Base-by-base conservation (phyloP, 495 filamentous ascomycete species). In the Aspergillus sclerotioniger region DNA sequence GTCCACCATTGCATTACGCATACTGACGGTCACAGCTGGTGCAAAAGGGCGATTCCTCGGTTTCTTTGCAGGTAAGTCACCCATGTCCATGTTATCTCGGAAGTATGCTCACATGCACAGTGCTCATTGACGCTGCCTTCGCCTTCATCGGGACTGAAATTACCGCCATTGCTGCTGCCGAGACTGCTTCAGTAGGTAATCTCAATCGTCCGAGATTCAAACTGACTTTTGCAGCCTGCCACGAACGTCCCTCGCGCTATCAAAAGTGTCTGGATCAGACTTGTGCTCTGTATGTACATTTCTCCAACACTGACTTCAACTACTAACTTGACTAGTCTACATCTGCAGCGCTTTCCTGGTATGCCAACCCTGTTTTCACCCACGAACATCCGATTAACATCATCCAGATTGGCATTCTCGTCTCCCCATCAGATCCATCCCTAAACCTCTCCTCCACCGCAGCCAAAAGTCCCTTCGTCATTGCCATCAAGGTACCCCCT, bases 41-140 rank as follows among this genome's bases (percentile, higher is more conserved):
- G 62, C 56, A 10, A 65, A 59, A 16, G 58, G 59, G 1, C 56
- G 56, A 2, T 59, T 63, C 21, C 57, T 63, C n/a, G 61, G 61
- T 15, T 59, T 63, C 31, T 60, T 60, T 51, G 59, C 53, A 29
- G 61, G 61, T 59, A 51, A 13, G 53, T 13, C 49, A 33, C 33
- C n/a, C n/a, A n/a, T n/a, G n/a, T n/a, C n/a, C n/a, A n/a, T n/a
- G n/a, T n/a, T n/a, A n/a, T n/a, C n/a, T n/a, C n/a, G n/a, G 12
- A 41, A 15, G 13, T 41, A 41, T 9, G 33, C 37, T 41, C 13
- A 41, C 37, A 2, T 41, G 2, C 7, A n/a, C 37, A 41, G 62
- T 62, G 12, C 20, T 61, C 1, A 62, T 65, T 9, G 59, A 59
- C 47, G 62, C 62, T 16, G 62, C 62, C 6, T 62, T 59, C 51